Percentiles rank a stretch among this genome's conserved stretches.
phyloP scores from a whole-genome alignment of 345 rosid genomes.

The Moringa oleifera region DNA sequence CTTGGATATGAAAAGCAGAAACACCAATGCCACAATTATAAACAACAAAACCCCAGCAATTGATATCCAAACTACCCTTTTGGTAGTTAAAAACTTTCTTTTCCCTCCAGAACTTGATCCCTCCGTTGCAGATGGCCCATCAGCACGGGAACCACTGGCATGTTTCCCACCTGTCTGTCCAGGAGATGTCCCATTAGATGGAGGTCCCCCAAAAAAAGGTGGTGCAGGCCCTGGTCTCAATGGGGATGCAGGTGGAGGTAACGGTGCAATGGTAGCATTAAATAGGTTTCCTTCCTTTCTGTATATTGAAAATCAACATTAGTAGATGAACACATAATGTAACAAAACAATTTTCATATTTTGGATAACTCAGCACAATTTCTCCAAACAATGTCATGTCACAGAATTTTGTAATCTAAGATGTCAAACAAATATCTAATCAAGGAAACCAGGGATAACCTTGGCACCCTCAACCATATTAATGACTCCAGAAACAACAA shows the following conservation, averaged over 20 bases:
- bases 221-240: slow-evolving; percentile 32
- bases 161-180: slow-evolving; percentile 39
- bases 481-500: too few species aligned
- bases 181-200: slow-evolving; percentile 39
- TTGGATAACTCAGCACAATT: neutral
- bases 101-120: slow-evolving; percentile 39
- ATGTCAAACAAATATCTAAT: neutral
- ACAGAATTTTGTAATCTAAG: neutral
- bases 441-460: too few species aligned
- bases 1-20: slow-evolving; percentile 52
- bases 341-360: neutral
- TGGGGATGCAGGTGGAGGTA: slow-evolving; percentile 48
- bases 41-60: slow-evolving; percentile 57
- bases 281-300: slow-evolving; percentile 84
- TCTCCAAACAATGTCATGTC: neutral
- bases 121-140: slow-evolving; percentile 52
- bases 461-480: too few species aligned
- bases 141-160: too few species aligned
- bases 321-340: slow-evolving; percentile 1
- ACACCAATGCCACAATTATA: slow-evolving; percentile 48
- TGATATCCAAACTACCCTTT: slow-evolving; percentile 65
- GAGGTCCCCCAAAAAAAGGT: slow-evolving; percentile 25
- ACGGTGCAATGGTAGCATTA: slow-evolving; percentile 50
- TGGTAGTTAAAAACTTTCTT: slow-evolving; percentile 38
- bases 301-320: slow-evolving; percentile 25